phyloP scores from a whole-genome alignment of 2,329 filamentous ascomycete genomes.

The Pseudocercospora eumusae region DNA sequence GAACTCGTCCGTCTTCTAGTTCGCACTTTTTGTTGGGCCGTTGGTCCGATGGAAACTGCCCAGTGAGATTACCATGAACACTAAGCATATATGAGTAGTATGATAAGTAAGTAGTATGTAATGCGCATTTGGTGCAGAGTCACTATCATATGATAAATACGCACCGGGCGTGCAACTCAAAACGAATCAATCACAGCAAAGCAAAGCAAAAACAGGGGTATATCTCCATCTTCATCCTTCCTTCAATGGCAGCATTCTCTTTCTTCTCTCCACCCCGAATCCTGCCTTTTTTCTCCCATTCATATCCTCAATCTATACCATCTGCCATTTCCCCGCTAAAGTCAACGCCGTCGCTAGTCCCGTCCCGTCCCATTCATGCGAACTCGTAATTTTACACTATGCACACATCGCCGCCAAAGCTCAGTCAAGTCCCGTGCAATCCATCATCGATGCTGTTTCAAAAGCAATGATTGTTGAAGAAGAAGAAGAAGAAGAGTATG shows the following conservation, averaged over 20 bases:
- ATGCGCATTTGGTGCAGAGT: constrained; percentile 9
- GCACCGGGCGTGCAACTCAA: constrained; percentile 11
- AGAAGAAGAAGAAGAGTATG: not conserved
- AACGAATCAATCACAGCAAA: constrained; percentile 10
- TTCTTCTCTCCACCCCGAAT: not conserved
- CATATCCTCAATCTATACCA: constrained; percentile 12
- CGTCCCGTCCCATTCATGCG: constrained; percentile 12
- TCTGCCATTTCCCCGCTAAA: not conserved
- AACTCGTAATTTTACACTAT: constrained; percentile 17
- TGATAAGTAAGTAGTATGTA: constrained; percentile 7
- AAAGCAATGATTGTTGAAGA: not conserved
- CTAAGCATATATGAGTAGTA: no score
- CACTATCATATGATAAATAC: no score
- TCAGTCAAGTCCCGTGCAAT: not conserved
- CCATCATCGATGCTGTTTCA: not conserved
- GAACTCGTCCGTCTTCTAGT: no score
- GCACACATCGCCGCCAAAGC: not conserved
- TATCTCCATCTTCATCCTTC: constrained; percentile 12
- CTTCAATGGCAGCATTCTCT: not conserved
- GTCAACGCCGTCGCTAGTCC: constrained; percentile 20
- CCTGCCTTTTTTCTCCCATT: not conserved
- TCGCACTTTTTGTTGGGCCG: not conserved
- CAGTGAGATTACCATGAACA: not conserved
- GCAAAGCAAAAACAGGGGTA: constrained; percentile 12
- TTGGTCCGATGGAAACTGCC: not conserved